Conservation (phyloP, 2,329 filamentous ascomycete genomes). For the Thermothelomyces thermophilus region DNA sequence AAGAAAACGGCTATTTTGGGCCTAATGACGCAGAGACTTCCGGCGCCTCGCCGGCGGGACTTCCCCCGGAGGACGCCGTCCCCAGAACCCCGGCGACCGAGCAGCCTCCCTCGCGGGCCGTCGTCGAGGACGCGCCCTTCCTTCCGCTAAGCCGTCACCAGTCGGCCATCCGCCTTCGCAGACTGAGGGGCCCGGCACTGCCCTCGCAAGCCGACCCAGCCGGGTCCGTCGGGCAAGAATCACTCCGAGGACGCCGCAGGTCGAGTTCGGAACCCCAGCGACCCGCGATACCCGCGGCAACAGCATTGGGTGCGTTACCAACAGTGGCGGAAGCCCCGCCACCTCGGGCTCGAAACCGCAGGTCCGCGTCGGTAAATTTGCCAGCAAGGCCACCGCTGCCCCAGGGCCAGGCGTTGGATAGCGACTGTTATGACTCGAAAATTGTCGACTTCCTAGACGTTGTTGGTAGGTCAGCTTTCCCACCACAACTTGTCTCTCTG, state of each 20-base stretch:
- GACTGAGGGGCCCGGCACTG: slow-evolving; percentile 9
- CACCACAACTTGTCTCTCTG: neutral
- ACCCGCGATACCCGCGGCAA: slow-evolving; percentile 5
- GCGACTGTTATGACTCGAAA: slow-evolving; percentile 26
- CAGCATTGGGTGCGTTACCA: slow-evolving; percentile 1
- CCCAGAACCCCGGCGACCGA: neutral
- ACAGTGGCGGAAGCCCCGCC: neutral
- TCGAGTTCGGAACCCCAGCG: slow-evolving; percentile 26
- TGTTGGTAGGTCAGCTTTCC: slow-evolving; percentile 20
- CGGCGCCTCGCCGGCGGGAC: neutral
- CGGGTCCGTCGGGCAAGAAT: neutral
- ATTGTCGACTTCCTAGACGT: slow-evolving; percentile 30
- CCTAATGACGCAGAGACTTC: neutral
- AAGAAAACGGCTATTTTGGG: neutral
- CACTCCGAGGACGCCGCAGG: slow-evolving; percentile 15
- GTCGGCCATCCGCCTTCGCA: slow-evolving; percentile 21
- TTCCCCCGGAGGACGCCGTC: neutral
- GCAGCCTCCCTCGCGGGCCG: neutral
- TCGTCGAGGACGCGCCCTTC: neutral
- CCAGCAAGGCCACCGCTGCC: neutral
- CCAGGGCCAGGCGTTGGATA: neutral
- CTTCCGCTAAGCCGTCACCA: slow-evolving; percentile 12
- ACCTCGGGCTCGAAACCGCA: neutral
- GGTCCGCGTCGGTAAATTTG: neutral
- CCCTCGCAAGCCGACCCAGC: neutral